phyloP scores from a whole-genome alignment of 2,329 filamentous ascomycete genomes.

The Colletotrichum tropicale region DNA sequence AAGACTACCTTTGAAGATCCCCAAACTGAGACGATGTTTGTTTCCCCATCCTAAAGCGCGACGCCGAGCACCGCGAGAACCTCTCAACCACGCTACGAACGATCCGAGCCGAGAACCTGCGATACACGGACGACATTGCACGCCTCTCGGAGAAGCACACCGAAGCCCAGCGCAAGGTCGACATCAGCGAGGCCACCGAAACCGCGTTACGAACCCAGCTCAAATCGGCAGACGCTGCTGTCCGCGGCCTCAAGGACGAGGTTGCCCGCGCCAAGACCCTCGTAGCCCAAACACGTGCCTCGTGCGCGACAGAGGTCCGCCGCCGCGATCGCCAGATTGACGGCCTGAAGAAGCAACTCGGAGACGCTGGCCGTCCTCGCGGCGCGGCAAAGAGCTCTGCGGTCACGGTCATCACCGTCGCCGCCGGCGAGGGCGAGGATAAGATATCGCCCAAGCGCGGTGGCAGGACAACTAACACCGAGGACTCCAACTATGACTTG shows the following conservation, averaged over 20 bases:
- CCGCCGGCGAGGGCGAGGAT: slow-evolving; percentile 58
- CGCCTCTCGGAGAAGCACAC: slow-evolving; percentile 57
- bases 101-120: slow-evolving; percentile 76
- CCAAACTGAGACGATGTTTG: slow-evolving; percentile 5
- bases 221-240: slow-evolving; percentile 74
- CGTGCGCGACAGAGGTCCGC: slow-evolving; percentile 89
- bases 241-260: slow-evolving; percentile 83
- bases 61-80: slow-evolving; percentile 86
- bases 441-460: slow-evolving; percentile 36
- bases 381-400: slow-evolving; percentile 59
- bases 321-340: slow-evolving; percentile 91
- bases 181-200: slow-evolving; percentile 72
- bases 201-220: slow-evolving; percentile 72
- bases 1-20: neutral
- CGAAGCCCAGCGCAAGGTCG: slow-evolving; percentile 60
- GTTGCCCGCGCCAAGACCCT: slow-evolving; percentile 78
- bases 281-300: slow-evolving; percentile 81
- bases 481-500: slow-evolving; percentile 69
- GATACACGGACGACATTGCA: slow-evolving; percentile 72
- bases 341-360: slow-evolving; percentile 84
- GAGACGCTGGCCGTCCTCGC: slow-evolving; percentile 69
- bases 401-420: slow-evolving; percentile 61
- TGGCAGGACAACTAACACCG: slow-evolving; percentile 26
- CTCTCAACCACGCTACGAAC: slow-evolving; percentile 79
- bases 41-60: slow-evolving; percentile 62